Evolutionary conservation across 208 protist species (phyloP), one percentile per base, ranked within the genome.

Genomic region (Lotmaria passim): DNA sequence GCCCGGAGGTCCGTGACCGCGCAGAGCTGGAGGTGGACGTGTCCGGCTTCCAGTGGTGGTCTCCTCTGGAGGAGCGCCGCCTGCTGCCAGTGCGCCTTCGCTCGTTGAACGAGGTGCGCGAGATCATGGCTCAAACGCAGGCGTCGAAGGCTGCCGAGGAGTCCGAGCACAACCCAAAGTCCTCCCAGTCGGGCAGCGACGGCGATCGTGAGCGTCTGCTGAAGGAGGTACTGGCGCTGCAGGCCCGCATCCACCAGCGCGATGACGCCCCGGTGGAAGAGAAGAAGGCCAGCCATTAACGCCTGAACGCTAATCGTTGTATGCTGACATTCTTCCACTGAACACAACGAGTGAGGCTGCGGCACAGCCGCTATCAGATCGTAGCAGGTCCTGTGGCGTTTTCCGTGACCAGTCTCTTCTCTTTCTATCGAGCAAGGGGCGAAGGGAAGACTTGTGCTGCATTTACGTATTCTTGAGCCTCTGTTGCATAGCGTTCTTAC

Each of bases 11-110:
- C 24, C 89, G 93, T 70, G 93, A 97, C 66, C 87, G 89, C 46
- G 90, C 93, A 26, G 93, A 97, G 78, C 78, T 97, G 53, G 89
- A 96, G 73, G 84, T 90, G 30, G 93, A 97, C 61, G 70, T 94
- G 33, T 87, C 75, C 34, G 89, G 91, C 48, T 93, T 83, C 83
- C 89, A 96, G 73, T 95, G 90, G 89, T 95, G 90, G 90, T 93
- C 88, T 43, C 83, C 85, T 5, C 72, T 89, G 52, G 91, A 95
- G 75, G 89, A 94, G 78, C 86, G 91, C 47, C 91, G 93, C 63
- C 81, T 96, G 28, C 77, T 93, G 30, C 89, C 87, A 11, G 85
- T 97, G 28, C 88, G 91, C 47, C 84, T 97, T 62, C 89, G 89
- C 67, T 87, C 88, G 10, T 78, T 96, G 36, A 95, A 95, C 65